Evolutionary conservation across 768 basidiomycete genomes (phyloP), one percentile per base, ranked within the genome.

Genomic region (Suillus brevipes): DNA sequence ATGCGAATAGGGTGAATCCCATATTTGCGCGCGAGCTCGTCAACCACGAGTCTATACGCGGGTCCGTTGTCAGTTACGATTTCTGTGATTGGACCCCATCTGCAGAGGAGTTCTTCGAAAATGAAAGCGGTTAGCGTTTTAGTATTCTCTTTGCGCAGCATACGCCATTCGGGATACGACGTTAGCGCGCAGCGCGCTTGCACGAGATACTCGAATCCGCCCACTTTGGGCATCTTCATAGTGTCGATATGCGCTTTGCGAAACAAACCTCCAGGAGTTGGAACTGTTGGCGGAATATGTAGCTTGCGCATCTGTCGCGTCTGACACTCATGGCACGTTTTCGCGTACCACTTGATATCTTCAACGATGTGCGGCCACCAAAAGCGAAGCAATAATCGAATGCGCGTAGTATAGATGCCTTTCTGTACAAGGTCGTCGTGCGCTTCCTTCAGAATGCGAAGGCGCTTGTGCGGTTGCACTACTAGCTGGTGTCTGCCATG

Each of bases 341-440:
- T 1, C 0, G 6, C 5, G 0, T 42, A 42, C 42, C 42, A 42
- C 3, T 42, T 42, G 40, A 42, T 16, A 6, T 42, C 7, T 0
- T 42, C 16, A 0, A 2, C 7, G 0, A 42, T 42, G 1, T 6
- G 5, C 0, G 6, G 16, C 42, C 16, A 42, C 42, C 42, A 42
- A 3, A 42, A 42, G 6, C 2, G 6, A 6, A 18, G 2, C 0
- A 18, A 6, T 2, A 42, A 5, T 0, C 1, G 6, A 0, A 16
- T 1, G 6, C 0, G 6, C 0, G 18, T 2, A 2, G 42, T 7
- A 3, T 18, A 42, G 2, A 42, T 18, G 0, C 42, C 42, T 6
- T 42, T 42, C 0, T 42, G 42, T 0, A 16, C 42, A 2, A 18
- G 16, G 6, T 42, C 1, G 2, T 42, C 16, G 2, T 42, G 42